Evolutionary conservation across 2,329 filamentous ascomycete species (phyloP).

Genomic region (Fusarium albosuccineum): DNA sequence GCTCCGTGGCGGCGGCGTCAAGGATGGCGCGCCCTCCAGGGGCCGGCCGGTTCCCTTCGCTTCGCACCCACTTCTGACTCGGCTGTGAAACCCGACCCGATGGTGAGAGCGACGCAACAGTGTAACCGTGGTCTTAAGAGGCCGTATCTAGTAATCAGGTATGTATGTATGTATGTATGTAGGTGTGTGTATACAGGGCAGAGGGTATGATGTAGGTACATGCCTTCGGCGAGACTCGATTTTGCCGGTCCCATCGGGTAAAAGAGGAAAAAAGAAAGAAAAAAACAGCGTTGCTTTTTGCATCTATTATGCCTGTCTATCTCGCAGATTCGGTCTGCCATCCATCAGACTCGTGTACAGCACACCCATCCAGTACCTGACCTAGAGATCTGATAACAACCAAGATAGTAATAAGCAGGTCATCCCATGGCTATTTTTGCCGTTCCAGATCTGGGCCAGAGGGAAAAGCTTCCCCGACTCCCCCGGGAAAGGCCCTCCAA

Average conservation of each 20-base stretch:
- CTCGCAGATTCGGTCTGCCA: slow-evolving; percentile 10
- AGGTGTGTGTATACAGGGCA: background rate
- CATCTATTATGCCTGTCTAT: slow-evolving; percentile 15
- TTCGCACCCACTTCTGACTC: background rate
- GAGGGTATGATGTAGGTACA: background rate
- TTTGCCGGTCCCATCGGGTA: slow-evolving; percentile 8
- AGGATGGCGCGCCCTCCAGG: slow-evolving; percentile 4
- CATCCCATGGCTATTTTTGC: background rate
- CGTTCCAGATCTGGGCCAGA: slow-evolving; percentile 10
- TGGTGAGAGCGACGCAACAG: background rate
- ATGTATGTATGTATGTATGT: background rate
- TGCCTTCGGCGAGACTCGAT: too few relatives aligned
- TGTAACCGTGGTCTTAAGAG: background rate
- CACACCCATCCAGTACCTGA: background rate
- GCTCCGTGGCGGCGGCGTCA: slow-evolving; percentile 4
- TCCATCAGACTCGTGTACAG: background rate
- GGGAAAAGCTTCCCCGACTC: slow-evolving; percentile 28
- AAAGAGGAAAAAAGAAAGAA: slow-evolving; percentile 1
- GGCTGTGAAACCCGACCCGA: slow-evolving; percentile 15
- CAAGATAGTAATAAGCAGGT: background rate
- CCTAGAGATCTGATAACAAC: background rate
- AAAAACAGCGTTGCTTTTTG: slow-evolving; percentile 13
- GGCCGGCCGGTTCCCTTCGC: slow-evolving; percentile 14
- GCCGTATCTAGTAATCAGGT: background rate
- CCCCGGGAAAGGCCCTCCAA: slow-evolving; percentile 22